A percentile compares a stretch with the other conserved stretches of the same genome.
These are phyloP conservation scores for Leucocoprinus birnbaumii DNA, from an alignment of 768 basidiomycete genomes.

Conservation along the genomic window DNA sequence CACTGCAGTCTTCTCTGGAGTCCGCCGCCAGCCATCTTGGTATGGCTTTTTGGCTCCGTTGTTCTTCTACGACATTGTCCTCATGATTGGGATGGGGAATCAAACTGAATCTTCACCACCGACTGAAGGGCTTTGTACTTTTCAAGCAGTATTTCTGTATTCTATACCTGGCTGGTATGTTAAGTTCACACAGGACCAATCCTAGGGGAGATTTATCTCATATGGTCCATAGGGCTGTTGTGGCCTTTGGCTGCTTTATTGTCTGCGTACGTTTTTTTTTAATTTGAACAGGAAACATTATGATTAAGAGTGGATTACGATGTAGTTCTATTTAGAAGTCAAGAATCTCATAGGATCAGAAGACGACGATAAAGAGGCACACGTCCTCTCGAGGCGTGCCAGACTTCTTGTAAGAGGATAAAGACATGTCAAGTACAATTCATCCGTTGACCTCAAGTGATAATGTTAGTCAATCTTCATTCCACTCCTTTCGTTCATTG, in stretches of 20 bases:
- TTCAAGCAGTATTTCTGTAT: slow-evolving; percentile 8
- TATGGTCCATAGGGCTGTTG: background rate
- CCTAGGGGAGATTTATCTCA: background rate
- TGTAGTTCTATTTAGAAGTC: slow-evolving; percentile 4
- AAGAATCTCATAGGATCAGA: background rate
- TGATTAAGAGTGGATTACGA: background rate
- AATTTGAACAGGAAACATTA: too few relatives aligned
- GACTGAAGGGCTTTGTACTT: background rate
- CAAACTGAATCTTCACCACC: slow-evolving; percentile 1
- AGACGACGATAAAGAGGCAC: background rate
- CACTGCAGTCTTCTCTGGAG: background rate
- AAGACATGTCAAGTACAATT: too few relatives aligned
- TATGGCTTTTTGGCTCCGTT: slow-evolving; percentile 5
- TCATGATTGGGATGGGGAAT: slow-evolving; percentile 6
- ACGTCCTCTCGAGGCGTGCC: background rate
- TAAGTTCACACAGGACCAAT: background rate
- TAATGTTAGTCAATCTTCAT: background rate
- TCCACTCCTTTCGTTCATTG: slow-evolving; percentile 5
- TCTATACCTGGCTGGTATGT: slow-evolving; percentile 11
- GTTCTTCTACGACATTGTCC: background rate
- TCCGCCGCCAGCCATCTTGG: slow-evolving; percentile 5
- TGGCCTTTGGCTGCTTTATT: slow-evolving; percentile 7
- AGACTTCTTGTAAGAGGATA: background rate
- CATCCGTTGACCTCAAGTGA: background rate
- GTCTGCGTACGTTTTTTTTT: background rate